These are phyloP conservation scores for Auricularia auricula-judae DNA, from an alignment of 768 basidiomycete genomes.

Conservation along the genomic window DNA sequence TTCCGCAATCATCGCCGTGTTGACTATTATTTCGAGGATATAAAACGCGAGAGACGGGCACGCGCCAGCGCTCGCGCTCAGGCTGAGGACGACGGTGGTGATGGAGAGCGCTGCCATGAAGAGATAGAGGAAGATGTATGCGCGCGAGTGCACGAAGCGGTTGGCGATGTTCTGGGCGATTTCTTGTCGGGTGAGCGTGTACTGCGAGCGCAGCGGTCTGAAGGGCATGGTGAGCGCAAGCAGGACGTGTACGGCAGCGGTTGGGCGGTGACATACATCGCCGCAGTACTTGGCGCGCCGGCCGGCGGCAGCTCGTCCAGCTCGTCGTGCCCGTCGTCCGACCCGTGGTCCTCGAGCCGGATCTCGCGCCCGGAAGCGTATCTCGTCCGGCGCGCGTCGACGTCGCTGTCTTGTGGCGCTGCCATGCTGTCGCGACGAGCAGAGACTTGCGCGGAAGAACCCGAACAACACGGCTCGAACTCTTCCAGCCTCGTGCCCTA, in stretches of 20 bases:
- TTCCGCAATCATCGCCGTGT: conserved; percentile 87
- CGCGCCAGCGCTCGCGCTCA: conserved; percentile 43
- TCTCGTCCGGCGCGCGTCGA: too few species aligned
- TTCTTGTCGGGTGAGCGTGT: conserved; percentile 73
- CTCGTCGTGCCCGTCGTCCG: too few species aligned
- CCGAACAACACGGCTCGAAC: conserved; percentile 41
- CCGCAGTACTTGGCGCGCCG: too few species aligned
- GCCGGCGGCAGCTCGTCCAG: too few species aligned
- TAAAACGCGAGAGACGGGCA: conserved; percentile 87
- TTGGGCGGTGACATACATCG: too few species aligned
- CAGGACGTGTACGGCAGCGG: too few species aligned
- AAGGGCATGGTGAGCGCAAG: too few species aligned
- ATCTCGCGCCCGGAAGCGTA: too few species aligned
- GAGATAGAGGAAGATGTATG: conserved; percentile 82
- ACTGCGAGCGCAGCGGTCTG: conserved; percentile 50
- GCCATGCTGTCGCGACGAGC: too few species aligned
- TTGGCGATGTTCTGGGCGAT: conserved; percentile 80
- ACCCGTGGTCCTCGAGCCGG: too few species aligned
- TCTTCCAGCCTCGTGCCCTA: conserved; percentile 16
- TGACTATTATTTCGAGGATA: conserved; percentile 80
- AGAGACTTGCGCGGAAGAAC: too few species aligned
- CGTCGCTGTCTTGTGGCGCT: too few species aligned
- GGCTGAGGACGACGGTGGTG: conserved; percentile 73
- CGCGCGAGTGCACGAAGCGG: conserved; percentile 78
- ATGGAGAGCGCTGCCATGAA: conserved; percentile 80